Evolutionary conservation across 208 protist genomes (phyloP).

Genomic region (Wallacemonas collosoma): DNA sequence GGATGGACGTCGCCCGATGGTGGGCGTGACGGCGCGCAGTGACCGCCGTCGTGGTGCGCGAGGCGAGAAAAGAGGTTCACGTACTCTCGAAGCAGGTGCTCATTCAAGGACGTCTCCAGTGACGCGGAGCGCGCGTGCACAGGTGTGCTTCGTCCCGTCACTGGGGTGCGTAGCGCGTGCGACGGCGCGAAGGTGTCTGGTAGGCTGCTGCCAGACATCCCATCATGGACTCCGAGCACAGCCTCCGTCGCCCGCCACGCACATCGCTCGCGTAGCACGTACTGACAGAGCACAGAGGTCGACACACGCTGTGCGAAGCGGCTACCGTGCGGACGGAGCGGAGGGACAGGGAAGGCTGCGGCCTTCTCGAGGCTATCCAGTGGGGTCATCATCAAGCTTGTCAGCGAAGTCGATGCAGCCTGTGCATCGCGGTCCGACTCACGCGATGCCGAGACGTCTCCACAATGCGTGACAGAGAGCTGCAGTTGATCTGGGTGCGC

Average conservation of each 20-base stretch:
- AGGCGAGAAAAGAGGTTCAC: not conserved
- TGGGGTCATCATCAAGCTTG: not conserved
- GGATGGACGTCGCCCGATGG: no score
- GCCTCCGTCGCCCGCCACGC: conserved; percentile 1
- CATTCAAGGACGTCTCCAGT: not conserved
- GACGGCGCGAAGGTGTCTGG: not conserved
- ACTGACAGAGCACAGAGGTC: conserved; percentile 2
- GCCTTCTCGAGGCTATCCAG: not conserved
- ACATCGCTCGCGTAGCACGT: conserved; percentile 9
- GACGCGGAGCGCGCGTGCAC: not conserved
- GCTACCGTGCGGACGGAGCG: not conserved
- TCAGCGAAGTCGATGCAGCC: not conserved
- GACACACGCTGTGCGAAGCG: not conserved
- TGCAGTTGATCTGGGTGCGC: conserved; percentile 20
- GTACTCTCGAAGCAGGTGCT: not conserved
- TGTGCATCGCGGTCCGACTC: not conserved
- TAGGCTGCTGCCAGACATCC: not conserved
- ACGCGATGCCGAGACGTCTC: not conserved
- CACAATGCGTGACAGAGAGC: conserved; percentile 6
- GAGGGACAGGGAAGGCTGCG: not conserved
- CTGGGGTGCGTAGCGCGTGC: not conserved
- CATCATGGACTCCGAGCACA: not conserved
- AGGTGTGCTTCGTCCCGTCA: not conserved
- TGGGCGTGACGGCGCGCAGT: no score
- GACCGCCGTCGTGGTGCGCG: not conserved